These are phyloP conservation scores for Malus fusca DNA, from an alignment of 306 rosid genomes.

Conservation along the genomic window DNA sequence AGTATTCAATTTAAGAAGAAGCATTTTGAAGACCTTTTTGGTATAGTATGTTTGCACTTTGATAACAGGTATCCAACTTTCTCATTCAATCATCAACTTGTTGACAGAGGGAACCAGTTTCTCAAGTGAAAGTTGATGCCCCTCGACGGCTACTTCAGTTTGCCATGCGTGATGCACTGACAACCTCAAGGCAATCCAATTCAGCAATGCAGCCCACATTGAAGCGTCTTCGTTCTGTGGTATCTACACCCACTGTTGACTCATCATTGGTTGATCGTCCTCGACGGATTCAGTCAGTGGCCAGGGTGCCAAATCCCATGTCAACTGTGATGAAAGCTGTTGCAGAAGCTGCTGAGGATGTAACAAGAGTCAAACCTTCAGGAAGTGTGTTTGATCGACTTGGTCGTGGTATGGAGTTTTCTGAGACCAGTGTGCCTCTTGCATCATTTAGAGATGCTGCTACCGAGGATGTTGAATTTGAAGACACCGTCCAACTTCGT, in stretches of 20 bases:
- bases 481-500: constrained; percentile 33
- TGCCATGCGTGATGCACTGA: constrained; percentile 90
- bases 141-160: constrained; percentile 78
- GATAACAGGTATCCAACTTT: constrained; percentile 15
- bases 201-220: constrained; percentile 44
- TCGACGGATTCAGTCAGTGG: constrained; percentile 38
- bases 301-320: constrained; percentile 69
- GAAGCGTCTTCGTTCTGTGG: constrained; percentile 92
- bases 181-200: constrained; percentile 48
- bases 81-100: constrained; percentile 23
- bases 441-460: constrained; percentile 21
- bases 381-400: constrained; percentile 91
- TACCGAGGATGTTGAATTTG: constrained; percentile 31
- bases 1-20: background rate
- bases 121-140: constrained; percentile 55
- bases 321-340: constrained; percentile 86
- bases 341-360: constrained; percentile 90
- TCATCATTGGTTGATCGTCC: constrained; percentile 49
- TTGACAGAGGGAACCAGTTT: constrained; percentile 54
- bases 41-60: background rate
- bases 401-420: constrained; percentile 45
- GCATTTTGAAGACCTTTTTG: background rate
- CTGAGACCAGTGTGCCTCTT: constrained; percentile 28
- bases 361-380: constrained; percentile 55
- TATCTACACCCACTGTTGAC: constrained; percentile 55